phyloP scores from a whole-genome alignment of 1,139 yeast genomes.

The Nakaseomyces uthaithaninus region DNA sequence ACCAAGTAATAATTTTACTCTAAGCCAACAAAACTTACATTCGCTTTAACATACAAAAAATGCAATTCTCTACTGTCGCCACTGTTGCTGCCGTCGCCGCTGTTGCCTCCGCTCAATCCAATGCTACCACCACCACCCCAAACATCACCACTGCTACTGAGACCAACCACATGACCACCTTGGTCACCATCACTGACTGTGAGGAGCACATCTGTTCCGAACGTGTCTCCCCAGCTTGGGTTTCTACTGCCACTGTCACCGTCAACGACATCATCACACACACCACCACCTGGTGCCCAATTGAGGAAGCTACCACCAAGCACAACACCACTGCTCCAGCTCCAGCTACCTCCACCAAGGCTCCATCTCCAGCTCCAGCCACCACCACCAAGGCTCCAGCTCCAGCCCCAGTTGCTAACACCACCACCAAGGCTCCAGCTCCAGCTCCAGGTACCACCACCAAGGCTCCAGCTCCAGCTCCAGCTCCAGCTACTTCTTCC shows the following conservation, averaged over 20 bases:
- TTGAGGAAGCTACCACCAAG: conserved; percentile 17
- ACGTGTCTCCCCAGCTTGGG: conserved; percentile 31
- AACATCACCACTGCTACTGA: conserved; percentile 34
- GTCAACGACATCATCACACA: conserved; percentile 30
- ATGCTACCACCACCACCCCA: conserved; percentile 31
- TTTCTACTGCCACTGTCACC: conserved; percentile 33
- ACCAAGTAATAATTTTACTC: conserved; percentile 10
- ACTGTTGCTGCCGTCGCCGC: conserved; percentile 31
- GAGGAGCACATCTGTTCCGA: conserved; percentile 29
- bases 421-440: conserved; percentile 7
- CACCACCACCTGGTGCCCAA: conserved; percentile 34
- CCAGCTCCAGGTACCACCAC: conserved; percentile 9
- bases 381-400: not conserved
- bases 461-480: conserved; percentile 6
- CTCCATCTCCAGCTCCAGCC: conserved; percentile 10
- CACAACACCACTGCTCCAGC: conserved; percentile 8
- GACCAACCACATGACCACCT: conserved; percentile 34
- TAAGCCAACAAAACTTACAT: conserved; percentile 16
- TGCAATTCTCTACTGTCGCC: conserved; percentile 35
- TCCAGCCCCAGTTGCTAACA: conserved; percentile 5
- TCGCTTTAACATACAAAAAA: conserved; percentile 24
- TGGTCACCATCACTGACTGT: conserved; percentile 47
- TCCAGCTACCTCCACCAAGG: conserved; percentile 9
- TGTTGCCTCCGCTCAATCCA: conserved; percentile 31
- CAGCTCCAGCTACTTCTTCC: conserved; percentile 7